These are phyloP conservation scores for Calocybe indica DNA, from an alignment of 768 basidiomycete genomes.

Conservation along the genomic window DNA sequence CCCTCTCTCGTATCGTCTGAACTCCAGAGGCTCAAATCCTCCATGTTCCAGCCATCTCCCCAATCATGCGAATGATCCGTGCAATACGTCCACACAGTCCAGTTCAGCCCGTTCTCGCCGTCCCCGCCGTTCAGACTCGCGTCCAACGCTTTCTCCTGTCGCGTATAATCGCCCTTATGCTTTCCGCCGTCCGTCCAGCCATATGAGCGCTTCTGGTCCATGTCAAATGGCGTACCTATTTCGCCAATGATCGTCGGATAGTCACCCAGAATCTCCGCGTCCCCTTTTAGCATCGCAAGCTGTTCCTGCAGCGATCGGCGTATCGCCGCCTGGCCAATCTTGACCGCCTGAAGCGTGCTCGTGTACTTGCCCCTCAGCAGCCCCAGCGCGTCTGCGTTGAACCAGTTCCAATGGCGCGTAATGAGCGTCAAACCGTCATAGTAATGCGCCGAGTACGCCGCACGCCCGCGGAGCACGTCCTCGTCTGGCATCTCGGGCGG, in stretches of 20 bases:
- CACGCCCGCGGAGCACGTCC: slow-evolving; percentile 54
- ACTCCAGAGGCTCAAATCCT: slow-evolving; percentile 90
- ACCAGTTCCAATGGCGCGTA: slow-evolving; percentile 91
- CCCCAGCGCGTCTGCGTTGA: slow-evolving; percentile 93
- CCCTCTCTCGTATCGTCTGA: slow-evolving; percentile 51
- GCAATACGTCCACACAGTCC: slow-evolving; percentile 87
- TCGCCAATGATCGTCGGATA: slow-evolving; percentile 95
- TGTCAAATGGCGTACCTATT: slow-evolving; percentile 92
- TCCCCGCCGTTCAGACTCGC: slow-evolving; percentile 78
- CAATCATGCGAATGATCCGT: slow-evolving; percentile 78
- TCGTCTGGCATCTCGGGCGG: slow-evolving; percentile 62
- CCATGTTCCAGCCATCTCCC: slow-evolving; percentile 97
- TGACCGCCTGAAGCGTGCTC: slow-evolving; percentile 62
- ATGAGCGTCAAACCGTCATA: slow-evolving; percentile 94
- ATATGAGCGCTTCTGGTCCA: slow-evolving; percentile 85
- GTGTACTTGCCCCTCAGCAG: slow-evolving; percentile 81
- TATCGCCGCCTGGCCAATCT: slow-evolving; percentile 80
- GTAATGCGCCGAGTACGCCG: slow-evolving; percentile 77
- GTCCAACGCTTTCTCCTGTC: slow-evolving; percentile 82
- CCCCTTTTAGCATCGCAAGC: slow-evolving; percentile 70
- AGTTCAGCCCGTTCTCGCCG: slow-evolving; percentile 68
- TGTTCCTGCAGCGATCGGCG: slow-evolving; percentile 79
- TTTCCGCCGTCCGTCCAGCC: slow-evolving; percentile 67
- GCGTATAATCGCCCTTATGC: slow-evolving; percentile 66
- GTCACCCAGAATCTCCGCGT: slow-evolving; percentile 56